A percentile compares a stretch with the other conserved stretches of the same genome.
These are phyloP conservation scores for Sarocladium oryzae DNA, from an alignment of 2,329 filamentous ascomycete species.

Conservation along the genomic window DNA sequence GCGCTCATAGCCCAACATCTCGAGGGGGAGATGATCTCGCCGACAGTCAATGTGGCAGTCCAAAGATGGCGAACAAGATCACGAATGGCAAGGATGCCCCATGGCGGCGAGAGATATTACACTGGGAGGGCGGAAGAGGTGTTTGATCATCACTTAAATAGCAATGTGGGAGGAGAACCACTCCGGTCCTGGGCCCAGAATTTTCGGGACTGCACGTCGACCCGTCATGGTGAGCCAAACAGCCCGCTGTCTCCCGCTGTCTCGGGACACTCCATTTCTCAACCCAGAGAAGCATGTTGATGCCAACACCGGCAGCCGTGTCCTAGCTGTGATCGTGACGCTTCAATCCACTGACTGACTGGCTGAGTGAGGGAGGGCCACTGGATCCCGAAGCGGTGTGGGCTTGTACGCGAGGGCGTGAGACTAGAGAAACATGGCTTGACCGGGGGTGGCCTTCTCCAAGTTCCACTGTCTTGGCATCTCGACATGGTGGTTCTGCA, in stretches of 20 bases:
- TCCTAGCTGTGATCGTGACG: too few species aligned
- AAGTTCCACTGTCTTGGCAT: conserved; percentile 7
- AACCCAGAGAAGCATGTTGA: too few species aligned
- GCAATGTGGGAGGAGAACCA: too few species aligned
- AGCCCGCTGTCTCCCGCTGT: neutral
- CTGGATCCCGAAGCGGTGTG: neutral
- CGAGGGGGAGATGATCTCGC: neutral
- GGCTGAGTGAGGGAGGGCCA: neutral
- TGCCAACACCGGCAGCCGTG: too few species aligned
- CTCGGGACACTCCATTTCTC: too few species aligned
- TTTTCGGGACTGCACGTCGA: neutral
- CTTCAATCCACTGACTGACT: too few species aligned
- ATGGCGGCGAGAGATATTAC: neutral
- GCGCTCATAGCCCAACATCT: neutral
- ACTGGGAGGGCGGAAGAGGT: too few species aligned
- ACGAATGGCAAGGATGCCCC: neutral
- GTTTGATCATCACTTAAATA: too few species aligned
- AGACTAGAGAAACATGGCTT: neutral
- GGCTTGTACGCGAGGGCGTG: neutral
- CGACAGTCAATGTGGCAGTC: neutral
- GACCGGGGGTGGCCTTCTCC: neutral
- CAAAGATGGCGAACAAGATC: neutral
- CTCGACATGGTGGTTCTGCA: neutral
- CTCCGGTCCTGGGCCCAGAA: too few species aligned
- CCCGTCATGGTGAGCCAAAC: neutral